Percentiles rank a stretch among this genome's conserved stretches.
phyloP scores from a whole-genome alignment of 805 yeast genomes.

The Cyberlindnera japonica region DNA sequence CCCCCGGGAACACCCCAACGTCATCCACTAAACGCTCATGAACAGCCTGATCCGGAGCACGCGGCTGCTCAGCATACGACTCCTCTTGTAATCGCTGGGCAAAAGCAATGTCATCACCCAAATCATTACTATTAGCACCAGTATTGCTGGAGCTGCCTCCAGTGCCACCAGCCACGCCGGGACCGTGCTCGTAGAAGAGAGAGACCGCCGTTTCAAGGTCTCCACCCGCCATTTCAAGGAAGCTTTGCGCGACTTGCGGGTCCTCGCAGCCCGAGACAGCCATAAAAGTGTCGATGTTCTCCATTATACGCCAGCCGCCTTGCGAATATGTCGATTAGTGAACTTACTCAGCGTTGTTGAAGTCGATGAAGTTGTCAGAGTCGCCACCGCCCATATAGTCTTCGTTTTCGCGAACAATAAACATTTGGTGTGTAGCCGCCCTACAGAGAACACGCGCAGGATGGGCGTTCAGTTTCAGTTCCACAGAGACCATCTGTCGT shows the following conservation, averaged over 20 bases:
- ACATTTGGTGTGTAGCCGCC: too few species aligned
- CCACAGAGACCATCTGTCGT: too few species aligned
- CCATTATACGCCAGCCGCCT: too few species aligned
- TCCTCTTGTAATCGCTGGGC: conserved; percentile 65
- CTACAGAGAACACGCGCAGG: too few species aligned
- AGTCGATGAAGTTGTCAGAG: not conserved
- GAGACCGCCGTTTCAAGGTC: conserved; percentile 83
- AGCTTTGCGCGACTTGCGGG: conserved; percentile 64
- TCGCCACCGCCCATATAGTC: not conserved
- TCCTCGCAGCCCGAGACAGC: conserved; percentile 80
- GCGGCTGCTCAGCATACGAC: conserved; percentile 51
- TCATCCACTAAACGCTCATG: conserved; percentile 74
- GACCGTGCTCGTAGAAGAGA: conserved; percentile 69
- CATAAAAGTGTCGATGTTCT: conserved; percentile 64
- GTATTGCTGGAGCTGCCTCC: conserved; percentile 10
- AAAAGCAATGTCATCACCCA: conserved; percentile 42
- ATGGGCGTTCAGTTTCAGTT: too few species aligned
- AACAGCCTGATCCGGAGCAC: conserved; percentile 74
- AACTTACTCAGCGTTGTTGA: too few species aligned
- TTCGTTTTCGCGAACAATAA: too few species aligned
- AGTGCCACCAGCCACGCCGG: conserved; percentile 20
- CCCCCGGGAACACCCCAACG: conserved; percentile 32
- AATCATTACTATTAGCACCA: conserved; percentile 1
- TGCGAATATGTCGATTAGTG: too few species aligned
- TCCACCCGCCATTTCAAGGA: conserved; percentile 71